Evolutionary conservation across 768 basidiomycete species (phyloP).

Genomic region (Strobilomyces echinocephalus): DNA sequence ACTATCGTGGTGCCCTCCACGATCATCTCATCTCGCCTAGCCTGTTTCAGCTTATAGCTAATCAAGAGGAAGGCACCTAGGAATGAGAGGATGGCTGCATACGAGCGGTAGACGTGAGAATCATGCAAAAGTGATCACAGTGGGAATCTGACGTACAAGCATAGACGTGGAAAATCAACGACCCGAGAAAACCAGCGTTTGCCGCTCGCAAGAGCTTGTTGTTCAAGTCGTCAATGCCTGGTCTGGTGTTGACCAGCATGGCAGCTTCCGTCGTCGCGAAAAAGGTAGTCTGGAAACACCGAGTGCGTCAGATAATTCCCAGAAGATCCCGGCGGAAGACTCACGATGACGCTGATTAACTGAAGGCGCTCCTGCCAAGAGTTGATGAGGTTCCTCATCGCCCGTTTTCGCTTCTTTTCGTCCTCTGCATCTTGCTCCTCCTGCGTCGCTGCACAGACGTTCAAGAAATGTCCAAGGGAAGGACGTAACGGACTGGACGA

Average conservation of each 20-base stretch:
- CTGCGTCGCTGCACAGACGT: constrained; percentile 36
- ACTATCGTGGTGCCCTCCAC: constrained; percentile 26
- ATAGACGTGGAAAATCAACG: constrained; percentile 49
- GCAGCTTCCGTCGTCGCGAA: constrained; percentile 56
- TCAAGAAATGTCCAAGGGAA: neutral
- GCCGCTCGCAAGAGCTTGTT: constrained; percentile 26
- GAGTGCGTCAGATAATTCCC: neutral
- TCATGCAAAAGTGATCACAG: neutral
- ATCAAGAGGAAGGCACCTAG: constrained; percentile 55
- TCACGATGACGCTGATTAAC: constrained; percentile 54
- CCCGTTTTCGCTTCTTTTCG: constrained; percentile 39
- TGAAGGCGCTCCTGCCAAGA: constrained; percentile 63
- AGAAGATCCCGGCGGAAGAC: constrained; percentile 15
- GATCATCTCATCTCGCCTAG: constrained; percentile 43
- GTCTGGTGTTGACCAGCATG: constrained; percentile 43
- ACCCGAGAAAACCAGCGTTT: constrained; percentile 47
- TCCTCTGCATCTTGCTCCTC: constrained; percentile 47
- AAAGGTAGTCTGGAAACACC: constrained; percentile 47
- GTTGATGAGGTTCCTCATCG: constrained; percentile 46
- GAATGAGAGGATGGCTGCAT: constrained; percentile 43
- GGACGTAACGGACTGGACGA: neutral
- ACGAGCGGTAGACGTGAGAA: neutral
- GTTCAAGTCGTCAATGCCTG: constrained; percentile 11
- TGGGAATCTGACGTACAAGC: constrained; percentile 36
- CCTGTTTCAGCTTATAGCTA: constrained; percentile 50